Base-by-base conservation (phyloP, 495 filamentous ascomycete genomes). In the Hyaloscypha variabilis region DNA sequence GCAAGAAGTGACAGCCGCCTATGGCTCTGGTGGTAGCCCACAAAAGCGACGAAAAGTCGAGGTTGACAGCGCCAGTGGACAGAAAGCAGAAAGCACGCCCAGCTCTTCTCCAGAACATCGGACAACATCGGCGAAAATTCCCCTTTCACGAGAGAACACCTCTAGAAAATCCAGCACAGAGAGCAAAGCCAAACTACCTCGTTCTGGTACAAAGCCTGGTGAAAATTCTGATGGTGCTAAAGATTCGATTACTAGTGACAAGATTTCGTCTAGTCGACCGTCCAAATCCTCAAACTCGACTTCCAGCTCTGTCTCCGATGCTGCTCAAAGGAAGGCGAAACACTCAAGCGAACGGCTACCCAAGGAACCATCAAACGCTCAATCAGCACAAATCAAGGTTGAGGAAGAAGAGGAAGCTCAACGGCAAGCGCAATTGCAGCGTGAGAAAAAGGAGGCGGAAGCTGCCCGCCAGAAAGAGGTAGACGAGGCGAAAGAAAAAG, bases 31-130 rank as follows among this genome's bases (percentile, higher is more conserved):
- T 55, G 70, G 90, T 79, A 77, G 71, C 30, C 78, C 81, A 23
- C 60, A 75, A 34, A 86, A 86, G 70, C 74, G 77, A 64, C 74
- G 83, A 52, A 80, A 79, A 24, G 60, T 85, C 25, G 83, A 85
- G 34, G 42, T 24, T 42, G 68, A 73, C 2, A 30, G 24, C 51
- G 67, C 70, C 8, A 46, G 67, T 17, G 36, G 24, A 24, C 55
- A 21, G 5, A 65, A 64, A 56, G 29, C 64, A 31, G 70, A 72
- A 2, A 57, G 21, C 39, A 63, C 60, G 13, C 60, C 68, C 11
- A 71, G 58, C 64, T 70, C 71, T 26, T 73, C 71, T 6, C 71
- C 71, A 51, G 71, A 73, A 31, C 55, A 69, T 34, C 67, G 65
- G 30, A 64, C 62, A 17, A 21, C 57, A 30, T 59, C 28, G 6